Conservation (phyloP, 1,284 basidiomycete species). For the Malassezia nana region DNA sequence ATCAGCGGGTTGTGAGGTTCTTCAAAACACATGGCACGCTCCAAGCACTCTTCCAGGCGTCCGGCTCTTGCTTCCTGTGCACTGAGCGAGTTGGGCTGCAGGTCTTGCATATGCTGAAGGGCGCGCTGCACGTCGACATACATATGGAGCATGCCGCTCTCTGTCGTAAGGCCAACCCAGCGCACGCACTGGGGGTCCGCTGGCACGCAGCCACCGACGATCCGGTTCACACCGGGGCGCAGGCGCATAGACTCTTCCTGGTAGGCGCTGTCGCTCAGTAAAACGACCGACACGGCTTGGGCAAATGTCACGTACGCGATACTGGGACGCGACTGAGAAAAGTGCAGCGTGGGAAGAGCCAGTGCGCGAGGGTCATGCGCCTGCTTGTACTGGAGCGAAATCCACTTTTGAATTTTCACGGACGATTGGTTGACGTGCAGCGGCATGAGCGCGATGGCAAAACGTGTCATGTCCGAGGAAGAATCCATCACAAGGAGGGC, state of each 20-base stretch:
- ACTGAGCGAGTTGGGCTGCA: constrained; percentile 15
- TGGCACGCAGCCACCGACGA: constrained; percentile 36
- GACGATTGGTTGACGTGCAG: constrained; percentile 3
- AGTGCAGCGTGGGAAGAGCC: constrained; percentile 26
- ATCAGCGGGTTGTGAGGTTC: constrained; percentile 66
- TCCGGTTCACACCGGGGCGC: constrained; percentile 36
- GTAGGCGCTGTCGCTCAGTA: constrained; percentile 21
- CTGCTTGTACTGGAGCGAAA: constrained; percentile 9
- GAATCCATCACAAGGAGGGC: neutral
- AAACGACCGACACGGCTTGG: constrained; percentile 29
- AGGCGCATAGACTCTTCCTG: constrained; percentile 47
- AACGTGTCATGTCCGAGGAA: neutral
- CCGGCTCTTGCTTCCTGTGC: constrained; percentile 38
- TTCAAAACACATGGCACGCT: constrained; percentile 73
- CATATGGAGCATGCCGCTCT: constrained; percentile 33
- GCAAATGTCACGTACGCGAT: constrained; percentile 35
- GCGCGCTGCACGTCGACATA: constrained; percentile 24
- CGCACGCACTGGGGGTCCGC: constrained; percentile 14
- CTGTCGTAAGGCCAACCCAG: constrained; percentile 39
- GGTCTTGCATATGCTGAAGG: constrained; percentile 18
- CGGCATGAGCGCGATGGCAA: neutral
- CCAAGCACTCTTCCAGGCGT: constrained; percentile 70
- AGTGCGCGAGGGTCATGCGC: constrained; percentile 32
- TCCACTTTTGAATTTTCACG: neutral
- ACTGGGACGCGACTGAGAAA: constrained; percentile 29